Conservation (phyloP, 306 rosid species). For the Styphnolobium japonicum region DNA sequence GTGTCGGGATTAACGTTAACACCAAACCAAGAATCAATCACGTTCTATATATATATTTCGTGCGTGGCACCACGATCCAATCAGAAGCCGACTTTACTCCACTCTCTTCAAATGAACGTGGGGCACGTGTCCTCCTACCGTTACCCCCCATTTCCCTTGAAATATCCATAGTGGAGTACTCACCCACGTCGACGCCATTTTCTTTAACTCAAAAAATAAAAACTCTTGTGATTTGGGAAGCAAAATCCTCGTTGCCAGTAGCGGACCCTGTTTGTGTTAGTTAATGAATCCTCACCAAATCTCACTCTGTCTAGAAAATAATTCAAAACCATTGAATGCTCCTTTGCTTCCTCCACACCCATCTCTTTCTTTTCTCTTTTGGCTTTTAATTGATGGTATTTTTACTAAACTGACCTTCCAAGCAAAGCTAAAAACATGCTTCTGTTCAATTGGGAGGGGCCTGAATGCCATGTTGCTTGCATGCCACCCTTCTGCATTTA, state of each 20-base stretch:
- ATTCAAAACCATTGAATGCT: slow-evolving; percentile 39
- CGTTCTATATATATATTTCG: background rate
- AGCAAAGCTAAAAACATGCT: slow-evolving; percentile 39
- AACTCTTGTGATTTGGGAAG: background rate
- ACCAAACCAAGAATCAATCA: background rate
- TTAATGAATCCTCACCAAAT: background rate
- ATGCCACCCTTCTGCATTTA: slow-evolving; percentile 16
- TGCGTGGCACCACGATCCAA: slow-evolving; percentile 16
- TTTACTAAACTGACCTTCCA: slow-evolving; percentile 60
- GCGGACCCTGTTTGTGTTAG: background rate
- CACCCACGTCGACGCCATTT: background rate
- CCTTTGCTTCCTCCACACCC: slow-evolving; percentile 83
- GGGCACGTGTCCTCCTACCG: slow-evolving; percentile 23
- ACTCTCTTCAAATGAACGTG: background rate
- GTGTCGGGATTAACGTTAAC: background rate
- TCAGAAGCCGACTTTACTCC: background rate
- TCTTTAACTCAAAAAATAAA: no score
- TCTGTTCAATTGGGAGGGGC: background rate
- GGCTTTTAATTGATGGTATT: slow-evolving; percentile 24
- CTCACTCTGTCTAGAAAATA: background rate
- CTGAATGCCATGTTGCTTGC: slow-evolving; percentile 33
- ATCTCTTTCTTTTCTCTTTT: slow-evolving; percentile 30
- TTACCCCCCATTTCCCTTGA: slow-evolving; percentile 11
- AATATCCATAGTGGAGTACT: background rate
- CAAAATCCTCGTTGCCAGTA: background rate